Conservation (phyloP, 257 asterid species). For the Capsicum chinense region DNA sequence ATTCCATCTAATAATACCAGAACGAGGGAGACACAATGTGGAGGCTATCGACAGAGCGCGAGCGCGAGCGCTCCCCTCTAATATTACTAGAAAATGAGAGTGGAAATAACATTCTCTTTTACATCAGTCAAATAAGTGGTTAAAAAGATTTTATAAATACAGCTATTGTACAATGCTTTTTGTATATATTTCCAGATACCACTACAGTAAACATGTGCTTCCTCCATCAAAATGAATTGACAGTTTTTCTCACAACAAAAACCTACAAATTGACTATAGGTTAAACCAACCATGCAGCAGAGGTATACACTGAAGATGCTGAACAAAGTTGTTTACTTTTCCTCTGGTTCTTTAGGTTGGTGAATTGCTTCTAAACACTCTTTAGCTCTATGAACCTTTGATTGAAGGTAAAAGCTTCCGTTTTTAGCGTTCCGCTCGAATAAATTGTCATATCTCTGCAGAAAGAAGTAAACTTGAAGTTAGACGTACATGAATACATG, state of each 20-base stretch:
- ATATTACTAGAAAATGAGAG: too few relatives aligned
- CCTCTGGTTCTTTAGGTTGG: slow-evolving; percentile 33
- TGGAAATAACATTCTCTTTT: too few relatives aligned
- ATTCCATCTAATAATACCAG: too few relatives aligned
- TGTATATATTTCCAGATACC: background rate
- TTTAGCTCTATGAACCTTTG: slow-evolving; percentile 75
- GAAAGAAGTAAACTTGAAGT: background rate
- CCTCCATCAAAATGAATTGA: background rate
- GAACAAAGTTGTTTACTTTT: slow-evolving; percentile 13
- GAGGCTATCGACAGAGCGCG: too few relatives aligned
- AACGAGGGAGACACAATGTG: too few relatives aligned
- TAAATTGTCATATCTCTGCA: slow-evolving; percentile 61
- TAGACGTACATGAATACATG: too few relatives aligned
- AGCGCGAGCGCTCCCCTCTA: too few relatives aligned
- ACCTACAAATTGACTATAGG: background rate
- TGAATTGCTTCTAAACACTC: slow-evolving; percentile 62
- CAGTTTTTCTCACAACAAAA: background rate
- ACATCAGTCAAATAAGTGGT: too few relatives aligned
- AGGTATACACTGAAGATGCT: background rate
- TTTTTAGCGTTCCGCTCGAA: slow-evolving; percentile 61
- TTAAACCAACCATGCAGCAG: background rate
- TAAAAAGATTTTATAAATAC: too few relatives aligned
- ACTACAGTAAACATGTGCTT: background rate
- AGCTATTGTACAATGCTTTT: background rate
- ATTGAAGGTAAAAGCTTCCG: slow-evolving; percentile 56